A percentile compares a stretch with the other conserved stretches of the same genome.
These are phyloP conservation scores for Flaveria ramosissima DNA, from an alignment of 129 eudicot genomes.

Conservation along the genomic window DNA sequence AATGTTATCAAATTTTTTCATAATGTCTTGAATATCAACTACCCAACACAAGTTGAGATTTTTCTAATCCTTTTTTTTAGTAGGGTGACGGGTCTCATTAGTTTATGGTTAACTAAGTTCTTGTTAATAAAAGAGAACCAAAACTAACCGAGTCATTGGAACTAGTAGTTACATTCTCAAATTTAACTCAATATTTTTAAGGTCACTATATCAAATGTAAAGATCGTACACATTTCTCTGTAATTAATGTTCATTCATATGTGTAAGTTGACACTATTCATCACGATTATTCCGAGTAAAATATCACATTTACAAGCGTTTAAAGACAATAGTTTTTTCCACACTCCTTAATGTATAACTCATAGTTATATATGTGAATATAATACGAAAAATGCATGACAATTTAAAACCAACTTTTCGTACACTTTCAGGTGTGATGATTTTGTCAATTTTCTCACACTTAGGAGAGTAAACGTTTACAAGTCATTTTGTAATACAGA, in stretches of 20 bases:
- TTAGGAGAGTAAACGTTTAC: neutral
- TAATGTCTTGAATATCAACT: too few relatives aligned
- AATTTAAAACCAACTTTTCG: neutral
- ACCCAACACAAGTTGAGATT: too few relatives aligned
- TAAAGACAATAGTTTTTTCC: neutral
- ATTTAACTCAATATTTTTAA: neutral
- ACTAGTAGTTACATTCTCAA: neutral
- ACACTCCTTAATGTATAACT: neutral
- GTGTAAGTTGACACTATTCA: neutral
- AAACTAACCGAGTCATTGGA: neutral
- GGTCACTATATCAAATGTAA: neutral
- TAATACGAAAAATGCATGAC: neutral
- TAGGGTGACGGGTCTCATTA: too few relatives aligned
- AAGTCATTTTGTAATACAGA: neutral
- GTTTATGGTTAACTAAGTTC: too few relatives aligned
- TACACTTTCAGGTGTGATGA: neutral
- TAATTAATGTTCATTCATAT: too few relatives aligned
- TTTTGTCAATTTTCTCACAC: too few relatives aligned
- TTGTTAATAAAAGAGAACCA: neutral
- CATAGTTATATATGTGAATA: neutral
- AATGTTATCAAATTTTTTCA: too few relatives aligned
- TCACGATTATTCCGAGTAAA: neutral
- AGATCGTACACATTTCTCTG: too few relatives aligned
- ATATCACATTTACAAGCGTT: neutral
- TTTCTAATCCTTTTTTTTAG: too few relatives aligned